A percentile compares a stretch with the other conserved stretches of the same genome.
These are phyloP conservation scores for Parathielavia appendiculata DNA, from an alignment of 495 filamentous ascomycete species.

Conservation along the genomic window DNA sequence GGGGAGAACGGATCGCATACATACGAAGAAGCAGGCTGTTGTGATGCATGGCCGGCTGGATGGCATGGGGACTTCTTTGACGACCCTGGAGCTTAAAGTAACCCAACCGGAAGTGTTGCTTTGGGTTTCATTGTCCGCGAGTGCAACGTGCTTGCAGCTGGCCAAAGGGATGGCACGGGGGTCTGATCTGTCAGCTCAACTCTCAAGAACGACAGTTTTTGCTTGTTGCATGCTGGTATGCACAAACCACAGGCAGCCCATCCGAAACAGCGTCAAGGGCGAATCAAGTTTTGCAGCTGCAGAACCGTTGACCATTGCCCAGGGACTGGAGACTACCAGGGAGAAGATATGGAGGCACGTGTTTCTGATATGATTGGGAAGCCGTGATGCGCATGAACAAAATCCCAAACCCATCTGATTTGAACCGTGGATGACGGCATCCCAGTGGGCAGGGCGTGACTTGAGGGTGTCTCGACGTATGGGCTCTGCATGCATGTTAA, in stretches of 20 bases:
- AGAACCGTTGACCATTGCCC: conserved; percentile 15
- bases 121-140: conserved; percentile 18
- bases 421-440: conserved; percentile 10
- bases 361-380: conserved; percentile 16
- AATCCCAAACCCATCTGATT: conserved; percentile 4
- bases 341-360: conserved; percentile 13
- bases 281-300: conserved; percentile 20
- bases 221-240: too few species aligned
- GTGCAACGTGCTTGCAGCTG: conserved; percentile 16
- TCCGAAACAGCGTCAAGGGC: conserved; percentile 2
- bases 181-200: neutral
- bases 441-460: neutral
- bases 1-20: conserved; percentile 7
- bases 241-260: neutral
- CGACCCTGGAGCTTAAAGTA: conserved; percentile 8
- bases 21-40: neutral
- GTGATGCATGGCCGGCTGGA: conserved; percentile 13
- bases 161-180: conserved; percentile 1
- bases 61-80: neutral
- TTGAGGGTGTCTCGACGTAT: too few species aligned
- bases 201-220: neutral
- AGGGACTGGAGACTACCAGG: conserved; percentile 9
- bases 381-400: conserved; percentile 20
- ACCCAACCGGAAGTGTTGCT: conserved; percentile 14
- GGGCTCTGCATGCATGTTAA: neutral